A percentile compares a stretch with the other conserved stretches of the same genome.
Evolutionary conservation across 2,329 filamentous ascomycete species (phyloP).

Genomic region (Myriangium duriaei): DNA sequence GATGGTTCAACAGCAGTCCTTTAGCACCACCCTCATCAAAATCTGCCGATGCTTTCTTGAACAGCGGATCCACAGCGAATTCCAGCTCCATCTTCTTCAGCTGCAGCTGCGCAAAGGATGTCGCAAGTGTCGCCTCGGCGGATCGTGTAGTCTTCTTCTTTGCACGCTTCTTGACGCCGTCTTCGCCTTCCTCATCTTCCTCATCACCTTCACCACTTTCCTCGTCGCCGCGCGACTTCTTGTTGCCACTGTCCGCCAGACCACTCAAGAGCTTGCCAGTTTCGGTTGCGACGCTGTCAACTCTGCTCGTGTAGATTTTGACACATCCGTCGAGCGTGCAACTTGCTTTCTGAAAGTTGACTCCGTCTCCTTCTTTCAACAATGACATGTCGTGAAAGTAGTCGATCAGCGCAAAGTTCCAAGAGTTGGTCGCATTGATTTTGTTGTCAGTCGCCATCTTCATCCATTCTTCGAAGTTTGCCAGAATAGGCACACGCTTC

Average conservation of each 20-base stretch:
- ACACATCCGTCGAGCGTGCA: constrained; percentile 96
- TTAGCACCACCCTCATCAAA: constrained; percentile 98
- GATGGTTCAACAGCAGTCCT: constrained; percentile 82
- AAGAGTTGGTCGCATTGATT: constrained; percentile 95
- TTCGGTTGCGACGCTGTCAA: constrained; percentile 95
- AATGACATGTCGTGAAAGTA: constrained; percentile 99
- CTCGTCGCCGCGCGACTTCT: constrained; percentile 39
- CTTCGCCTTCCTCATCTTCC: constrained; percentile 44
- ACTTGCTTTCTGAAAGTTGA: constrained; percentile 98
- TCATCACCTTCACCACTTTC: constrained; percentile 46
- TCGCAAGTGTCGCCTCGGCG: constrained; percentile 84
- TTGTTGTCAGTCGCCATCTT: constrained; percentile 98
- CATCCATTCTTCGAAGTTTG: constrained; percentile 99
- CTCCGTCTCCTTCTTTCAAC: constrained; percentile 86
- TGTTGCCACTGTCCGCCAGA: constrained; percentile 70
- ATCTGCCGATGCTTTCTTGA: constrained; percentile 97
- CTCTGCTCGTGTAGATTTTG: constrained; percentile 97
- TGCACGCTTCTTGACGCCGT: constrained; percentile 42
- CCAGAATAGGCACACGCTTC: constrained; percentile 88
- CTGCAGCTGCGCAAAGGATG: constrained; percentile 76
- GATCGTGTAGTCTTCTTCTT: constrained; percentile 67
- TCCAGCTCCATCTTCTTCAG: constrained; percentile 97
- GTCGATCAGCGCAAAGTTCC: constrained; percentile 99
- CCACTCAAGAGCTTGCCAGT: constrained; percentile 91
- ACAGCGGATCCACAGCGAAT: constrained; percentile 92